A percentile compares a stretch with the other conserved stretches of the same genome.
Conservation (phyloP, 2,329 filamentous ascomycete genomes). For the Xylariaceae sp. region DNA sequence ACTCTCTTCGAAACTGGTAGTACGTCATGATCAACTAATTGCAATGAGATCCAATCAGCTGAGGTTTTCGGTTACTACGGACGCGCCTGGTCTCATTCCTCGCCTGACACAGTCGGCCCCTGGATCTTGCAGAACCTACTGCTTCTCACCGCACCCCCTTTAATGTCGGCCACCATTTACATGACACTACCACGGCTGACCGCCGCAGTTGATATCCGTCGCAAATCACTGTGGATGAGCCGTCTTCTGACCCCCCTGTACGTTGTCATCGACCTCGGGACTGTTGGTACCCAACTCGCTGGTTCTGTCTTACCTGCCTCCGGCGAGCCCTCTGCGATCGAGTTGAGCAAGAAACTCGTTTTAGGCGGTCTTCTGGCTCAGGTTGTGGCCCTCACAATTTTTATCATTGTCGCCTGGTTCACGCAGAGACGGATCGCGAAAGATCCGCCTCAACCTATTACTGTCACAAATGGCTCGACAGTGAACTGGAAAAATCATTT, state of each 20-base stretch:
- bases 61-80: conserved; percentile 25
- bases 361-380: conserved; percentile 50
- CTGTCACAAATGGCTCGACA: not conserved
- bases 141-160: conserved; percentile 20
- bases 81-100: conserved; percentile 18
- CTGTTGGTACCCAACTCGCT: conserved; percentile 41
- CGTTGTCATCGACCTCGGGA: conserved; percentile 44
- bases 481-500: conserved; percentile 23
- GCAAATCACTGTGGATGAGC: conserved; percentile 10
- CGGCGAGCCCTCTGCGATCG: conserved; percentile 28
- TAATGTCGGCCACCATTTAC: conserved; percentile 37
- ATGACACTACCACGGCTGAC: conserved; percentile 37
- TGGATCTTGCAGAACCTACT: conserved; percentile 26
- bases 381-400: conserved; percentile 48
- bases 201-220: conserved; percentile 20
- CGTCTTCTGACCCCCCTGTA: conserved; percentile 45
- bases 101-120: conserved; percentile 12
- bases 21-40: too few species aligned
- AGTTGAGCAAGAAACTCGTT: conserved; percentile 40
- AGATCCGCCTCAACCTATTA: conserved; percentile 5
- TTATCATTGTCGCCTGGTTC: conserved; percentile 40
- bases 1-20: too few species aligned
- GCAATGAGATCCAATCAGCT: not conserved
- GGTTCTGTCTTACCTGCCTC: conserved; percentile 23
- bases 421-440: conserved; percentile 36